Conservation (phyloP, 306 rosid genomes). For the Corylus americana region DNA sequence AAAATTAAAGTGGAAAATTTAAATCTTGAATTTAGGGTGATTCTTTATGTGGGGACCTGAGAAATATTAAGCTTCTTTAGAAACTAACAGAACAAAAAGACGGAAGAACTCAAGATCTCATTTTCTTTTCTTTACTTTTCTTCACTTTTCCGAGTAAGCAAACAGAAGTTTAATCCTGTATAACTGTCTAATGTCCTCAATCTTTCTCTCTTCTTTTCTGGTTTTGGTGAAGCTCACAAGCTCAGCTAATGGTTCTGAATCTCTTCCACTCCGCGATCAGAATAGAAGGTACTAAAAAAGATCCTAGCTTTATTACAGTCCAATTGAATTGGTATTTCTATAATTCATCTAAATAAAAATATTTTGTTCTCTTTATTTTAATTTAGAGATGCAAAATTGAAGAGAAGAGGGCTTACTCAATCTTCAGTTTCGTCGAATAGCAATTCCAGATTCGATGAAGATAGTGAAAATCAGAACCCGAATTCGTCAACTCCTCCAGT, state of each 20-base stretch:
- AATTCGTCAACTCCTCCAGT: slow-evolving; percentile 56
- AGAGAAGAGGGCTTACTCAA: slow-evolving; percentile 59
- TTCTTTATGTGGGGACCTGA: not conserved
- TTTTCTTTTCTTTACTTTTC: not conserved
- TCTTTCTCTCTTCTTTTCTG: not conserved
- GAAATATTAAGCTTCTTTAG: slow-evolving; percentile 4
- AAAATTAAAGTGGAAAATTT: slow-evolving; percentile 11
- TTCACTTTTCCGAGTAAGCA: not conserved
- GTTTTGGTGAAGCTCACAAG: slow-evolving; percentile 49
- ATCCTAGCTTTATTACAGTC: not conserved
- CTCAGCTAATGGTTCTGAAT: slow-evolving; percentile 47
- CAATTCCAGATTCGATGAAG: slow-evolving; percentile 49
- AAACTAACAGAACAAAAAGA: not conserved
- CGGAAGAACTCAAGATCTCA: not conserved
- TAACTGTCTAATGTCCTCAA: not conserved
- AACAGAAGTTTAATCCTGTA: not conserved
- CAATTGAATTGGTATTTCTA: slow-evolving; percentile 11
- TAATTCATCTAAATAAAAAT: not conserved
- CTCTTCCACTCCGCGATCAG: slow-evolving; percentile 51
- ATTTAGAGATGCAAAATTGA: slow-evolving; percentile 64
- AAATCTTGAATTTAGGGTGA: slow-evolving; percentile 23
- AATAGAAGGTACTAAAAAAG: slow-evolving; percentile 59
- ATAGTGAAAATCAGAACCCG: slow-evolving; percentile 75
- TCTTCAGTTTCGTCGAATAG: slow-evolving; percentile 48
- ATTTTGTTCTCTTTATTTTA: not conserved